phyloP scores from a whole-genome alignment of 345 rosid species.

The Hibiscus mutabilis region DNA sequence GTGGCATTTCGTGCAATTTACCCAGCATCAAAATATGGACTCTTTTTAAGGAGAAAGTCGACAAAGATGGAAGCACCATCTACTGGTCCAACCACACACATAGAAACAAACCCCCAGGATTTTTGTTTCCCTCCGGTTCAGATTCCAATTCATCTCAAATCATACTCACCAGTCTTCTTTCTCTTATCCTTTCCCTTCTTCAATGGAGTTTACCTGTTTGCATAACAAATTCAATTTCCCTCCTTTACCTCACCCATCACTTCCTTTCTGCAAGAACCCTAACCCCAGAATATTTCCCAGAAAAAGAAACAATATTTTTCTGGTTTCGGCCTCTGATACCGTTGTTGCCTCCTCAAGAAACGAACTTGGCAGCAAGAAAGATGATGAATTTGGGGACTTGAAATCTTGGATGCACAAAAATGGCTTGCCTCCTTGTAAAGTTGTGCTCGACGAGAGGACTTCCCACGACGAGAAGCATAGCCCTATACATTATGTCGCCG shows the following conservation, averaged over 20 bases:
- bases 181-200: conserved; percentile 12
- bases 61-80: background rate
- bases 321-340: conserved; percentile 57
- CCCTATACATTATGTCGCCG: conserved; percentile 82
- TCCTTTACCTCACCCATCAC: conserved; percentile 26
- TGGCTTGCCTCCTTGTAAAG: conserved; percentile 85
- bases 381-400: conserved; percentile 50
- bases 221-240: conserved; percentile 38
- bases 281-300: conserved; percentile 21
- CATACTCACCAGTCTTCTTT: conserved; percentile 19
- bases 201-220: conserved; percentile 35
- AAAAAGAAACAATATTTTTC: conserved; percentile 25
- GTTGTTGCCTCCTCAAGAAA: conserved; percentile 47
- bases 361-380: conserved; percentile 45
- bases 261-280: conserved; percentile 24
- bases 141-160: background rate
- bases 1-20: too few relatives aligned
- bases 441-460: conserved; percentile 60
- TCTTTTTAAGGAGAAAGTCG: too few relatives aligned
- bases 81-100: background rate
- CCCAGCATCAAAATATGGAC: too few relatives aligned
- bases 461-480: conserved; percentile 54
- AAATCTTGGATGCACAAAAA: conserved; percentile 90
- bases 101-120: background rate
- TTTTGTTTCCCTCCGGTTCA: conserved; percentile 16